Percentiles rank a stretch among this genome's conserved stretches.
phyloP scores from a whole-genome alignment of 2,329 filamentous ascomycete species.

The Cercospora nicotianae region DNA sequence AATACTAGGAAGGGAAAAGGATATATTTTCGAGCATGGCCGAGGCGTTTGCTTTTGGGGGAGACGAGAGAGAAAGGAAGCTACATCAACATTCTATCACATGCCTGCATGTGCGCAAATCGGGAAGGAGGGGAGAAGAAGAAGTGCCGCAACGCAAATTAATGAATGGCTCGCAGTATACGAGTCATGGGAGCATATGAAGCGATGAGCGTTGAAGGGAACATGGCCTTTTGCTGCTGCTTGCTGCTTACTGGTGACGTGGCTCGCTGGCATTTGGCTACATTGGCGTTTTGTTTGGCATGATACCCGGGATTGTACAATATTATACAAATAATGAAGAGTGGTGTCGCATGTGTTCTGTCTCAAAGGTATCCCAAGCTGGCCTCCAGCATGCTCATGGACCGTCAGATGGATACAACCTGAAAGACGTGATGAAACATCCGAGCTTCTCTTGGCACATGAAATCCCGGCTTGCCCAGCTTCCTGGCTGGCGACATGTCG shows the following conservation, averaged over 20 bases:
- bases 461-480: background rate
- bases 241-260: background rate
- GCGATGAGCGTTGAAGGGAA: background rate
- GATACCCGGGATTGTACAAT: constrained; percentile 3
- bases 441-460: background rate
- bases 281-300: background rate
- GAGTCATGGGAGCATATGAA: constrained; percentile 1
- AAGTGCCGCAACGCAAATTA: background rate
- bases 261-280: background rate
- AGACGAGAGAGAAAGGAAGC: background rate
- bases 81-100: background rate
- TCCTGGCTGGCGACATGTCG: background rate
- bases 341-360: background rate
- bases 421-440: background rate
- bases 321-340: constrained; percentile 1
- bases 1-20: background rate
- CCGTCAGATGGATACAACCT: too few species aligned
- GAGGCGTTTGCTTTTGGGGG: background rate
- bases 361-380: too few species aligned
- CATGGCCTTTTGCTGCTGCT: background rate
- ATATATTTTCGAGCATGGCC: background rate
- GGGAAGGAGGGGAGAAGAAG: background rate
- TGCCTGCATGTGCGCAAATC: background rate
- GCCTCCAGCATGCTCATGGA: too few species aligned
- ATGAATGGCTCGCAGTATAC: constrained; percentile 3